phyloP scores from a whole-genome alignment of 768 basidiomycete species.

The Suillus hirtellus region DNA sequence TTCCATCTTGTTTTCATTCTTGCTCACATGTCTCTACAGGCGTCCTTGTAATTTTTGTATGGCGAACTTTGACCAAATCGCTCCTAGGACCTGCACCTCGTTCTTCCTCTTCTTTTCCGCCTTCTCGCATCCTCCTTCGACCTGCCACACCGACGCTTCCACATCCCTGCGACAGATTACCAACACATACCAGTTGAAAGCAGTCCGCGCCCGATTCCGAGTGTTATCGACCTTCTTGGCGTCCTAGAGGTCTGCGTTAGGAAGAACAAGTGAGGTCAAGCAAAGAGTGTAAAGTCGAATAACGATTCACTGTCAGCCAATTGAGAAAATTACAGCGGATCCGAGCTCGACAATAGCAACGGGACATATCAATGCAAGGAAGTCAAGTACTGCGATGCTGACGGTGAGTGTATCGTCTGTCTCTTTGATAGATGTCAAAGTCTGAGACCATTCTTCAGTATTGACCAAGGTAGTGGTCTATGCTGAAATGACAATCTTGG shows the following conservation, averaged over 20 bases:
- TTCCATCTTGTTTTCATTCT: background rate
- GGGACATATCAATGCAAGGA: background rate
- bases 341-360: slow-evolving; percentile 35
- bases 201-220: slow-evolving; percentile 72
- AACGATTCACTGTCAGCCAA: slow-evolving; percentile 16
- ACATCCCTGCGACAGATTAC: slow-evolving; percentile 91
- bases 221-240: slow-evolving; percentile 78
- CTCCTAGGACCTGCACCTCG: slow-evolving; percentile 62
- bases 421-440: no score
- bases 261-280: slow-evolving; percentile 27
- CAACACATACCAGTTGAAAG: slow-evolving; percentile 60
- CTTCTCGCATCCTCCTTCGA: slow-evolving; percentile 62
- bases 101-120: slow-evolving; percentile 86
- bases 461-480: slow-evolving; percentile 91
- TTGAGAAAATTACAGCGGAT: slow-evolving; percentile 21
- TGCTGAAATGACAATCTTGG: slow-evolving; percentile 76
- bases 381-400: no score
- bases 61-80: slow-evolving; percentile 87
- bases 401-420: no score
- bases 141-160: slow-evolving; percentile 84
- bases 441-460: slow-evolving; percentile 42
- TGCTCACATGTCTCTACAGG: slow-evolving; percentile 41
- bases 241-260: slow-evolving; percentile 43
- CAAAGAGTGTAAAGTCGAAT: slow-evolving; percentile 21
- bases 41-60: slow-evolving; percentile 77